Evolutionary conservation across 345 rosid genomes (phyloP).

Genomic region (Melaleuca quinquenervia): DNA sequence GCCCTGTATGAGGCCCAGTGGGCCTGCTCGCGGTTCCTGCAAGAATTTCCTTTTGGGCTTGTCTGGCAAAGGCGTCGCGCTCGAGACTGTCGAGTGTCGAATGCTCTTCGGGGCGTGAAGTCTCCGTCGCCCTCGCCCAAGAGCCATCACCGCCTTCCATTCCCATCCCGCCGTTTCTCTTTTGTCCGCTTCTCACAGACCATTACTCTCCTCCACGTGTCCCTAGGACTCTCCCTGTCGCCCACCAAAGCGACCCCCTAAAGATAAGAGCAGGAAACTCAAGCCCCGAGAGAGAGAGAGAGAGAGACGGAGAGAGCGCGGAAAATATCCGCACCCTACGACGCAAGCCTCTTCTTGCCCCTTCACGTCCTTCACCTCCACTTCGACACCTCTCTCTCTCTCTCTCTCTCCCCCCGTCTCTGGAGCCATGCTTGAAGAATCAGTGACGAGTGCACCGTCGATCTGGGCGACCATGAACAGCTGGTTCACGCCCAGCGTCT

Average conservation of each 20-base stretch:
- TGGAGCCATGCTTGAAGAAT: slow-evolving; percentile 34
- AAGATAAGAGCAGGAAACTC: not conserved
- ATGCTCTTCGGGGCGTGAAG: not conserved
- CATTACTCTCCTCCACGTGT: not conserved
- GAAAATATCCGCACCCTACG: not conserved
- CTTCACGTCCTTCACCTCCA: not conserved
- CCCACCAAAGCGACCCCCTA: not conserved
- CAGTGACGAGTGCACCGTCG: slow-evolving; percentile 30
- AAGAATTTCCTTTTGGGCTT: not conserved
- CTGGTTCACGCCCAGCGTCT: slow-evolving; percentile 71
- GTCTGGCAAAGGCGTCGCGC: not conserved
- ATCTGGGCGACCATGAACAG: slow-evolving; percentile 57
- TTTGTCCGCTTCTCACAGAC: not conserved
- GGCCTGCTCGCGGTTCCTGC: not conserved
- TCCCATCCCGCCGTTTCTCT: not conserved
- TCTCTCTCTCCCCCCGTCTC: not conserved
- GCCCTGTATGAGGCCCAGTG: not conserved
- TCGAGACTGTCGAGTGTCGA: not conserved
- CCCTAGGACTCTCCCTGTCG: not conserved
- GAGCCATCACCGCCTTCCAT: not conserved
- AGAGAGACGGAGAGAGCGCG: not conserved
- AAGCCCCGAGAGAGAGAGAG: not conserved
- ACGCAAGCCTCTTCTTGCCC: not conserved
- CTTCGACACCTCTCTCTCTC: not conserved
- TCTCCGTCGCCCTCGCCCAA: not conserved